These are phyloP conservation scores for Globisporangium uncinulatum DNA, from an alignment of 352 stramenopile species.

Conservation along the genomic window DNA sequence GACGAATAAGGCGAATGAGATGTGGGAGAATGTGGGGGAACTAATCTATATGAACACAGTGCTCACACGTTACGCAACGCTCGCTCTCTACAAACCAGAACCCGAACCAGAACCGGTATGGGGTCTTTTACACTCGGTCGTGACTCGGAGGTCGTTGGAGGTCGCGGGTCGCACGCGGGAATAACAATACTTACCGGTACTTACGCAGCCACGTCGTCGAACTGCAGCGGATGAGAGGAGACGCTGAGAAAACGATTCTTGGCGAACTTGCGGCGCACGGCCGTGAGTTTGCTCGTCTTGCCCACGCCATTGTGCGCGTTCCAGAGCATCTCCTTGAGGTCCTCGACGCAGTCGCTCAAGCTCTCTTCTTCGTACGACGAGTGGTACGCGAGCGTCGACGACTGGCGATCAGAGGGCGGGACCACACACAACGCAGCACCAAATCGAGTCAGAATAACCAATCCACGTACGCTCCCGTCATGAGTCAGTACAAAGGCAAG, in stretches of 20 bases:
- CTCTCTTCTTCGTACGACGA: conserved; percentile 67
- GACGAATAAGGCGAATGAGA: no score
- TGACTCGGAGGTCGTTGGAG: not conserved
- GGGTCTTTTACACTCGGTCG: not conserved
- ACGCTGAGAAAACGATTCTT: conserved; percentile 80
- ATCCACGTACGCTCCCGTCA: not conserved
- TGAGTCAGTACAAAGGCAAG: conserved; percentile 7
- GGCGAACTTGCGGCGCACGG: conserved; percentile 81
- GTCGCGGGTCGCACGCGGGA: not conserved
- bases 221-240: conserved; percentile 45
- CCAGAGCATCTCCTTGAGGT: conserved; percentile 79
- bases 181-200: conserved; percentile 21
- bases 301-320: conserved; percentile 61
- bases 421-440: not conserved
- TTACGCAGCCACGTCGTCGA: conserved; percentile 27
- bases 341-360: conserved; percentile 55
- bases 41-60: conserved; percentile 3
- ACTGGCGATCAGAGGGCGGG: conserved; percentile 22
- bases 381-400: conserved; percentile 64
- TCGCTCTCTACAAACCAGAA: not conserved
- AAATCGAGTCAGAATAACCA: no score
- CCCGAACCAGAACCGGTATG: no score
- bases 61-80: not conserved
- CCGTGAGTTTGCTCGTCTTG: conserved; percentile 74
- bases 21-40: not conserved